Base-by-base conservation (phyloP, 1,284 basidiomycete genomes). In the Peniophora sp. region DNA sequence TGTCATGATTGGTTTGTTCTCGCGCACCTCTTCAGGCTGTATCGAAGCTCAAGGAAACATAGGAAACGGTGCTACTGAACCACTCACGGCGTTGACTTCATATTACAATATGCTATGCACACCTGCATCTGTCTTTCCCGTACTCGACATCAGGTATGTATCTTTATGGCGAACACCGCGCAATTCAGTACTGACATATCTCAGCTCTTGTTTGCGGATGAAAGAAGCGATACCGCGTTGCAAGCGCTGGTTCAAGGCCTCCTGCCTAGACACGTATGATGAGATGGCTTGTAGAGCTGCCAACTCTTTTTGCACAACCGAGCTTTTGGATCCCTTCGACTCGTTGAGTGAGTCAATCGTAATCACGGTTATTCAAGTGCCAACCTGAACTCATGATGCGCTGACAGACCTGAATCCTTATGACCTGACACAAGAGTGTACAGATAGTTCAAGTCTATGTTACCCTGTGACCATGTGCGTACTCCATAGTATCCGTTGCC, bases 41-140 rank as follows among this genome's bases (percentile, higher is more conserved):
- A n/a, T n/a, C 8, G 38, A 41, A 8, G n/a, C 38, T 41, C 8
- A 41, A n/a, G 19, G 5, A n/a, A 8, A 41, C n/a, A 6, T n/a
- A 41, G 82, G 83, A 27, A 84, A 85, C 50, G 63, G 63, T 3
- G 59, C 58, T 38, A 63, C 62, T 1, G 63, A 67, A 34, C 50
- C 38, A 3, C n/a, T 50, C 32, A 58, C 53, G 1, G 63, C 65
- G 62, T 20, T 55, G 1, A 45, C 53, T 8, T 60, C 66, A 0
- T 67, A 66, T 50, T 68, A 68, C 51, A 63, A 69, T 36, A 60
- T 68, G 50, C 57, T 58, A 39, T 70, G 69, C 56, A 64, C 56
- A 41, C 58, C 55, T 24, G 62, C 57, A 11, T 64, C 57, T 43
- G 58, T 61, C n/a, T 52, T 48, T 3, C 63, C 63, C 20, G 53